Conservation (phyloP, 805 yeast genomes). For the Myxozyma mucilagina region DNA sequence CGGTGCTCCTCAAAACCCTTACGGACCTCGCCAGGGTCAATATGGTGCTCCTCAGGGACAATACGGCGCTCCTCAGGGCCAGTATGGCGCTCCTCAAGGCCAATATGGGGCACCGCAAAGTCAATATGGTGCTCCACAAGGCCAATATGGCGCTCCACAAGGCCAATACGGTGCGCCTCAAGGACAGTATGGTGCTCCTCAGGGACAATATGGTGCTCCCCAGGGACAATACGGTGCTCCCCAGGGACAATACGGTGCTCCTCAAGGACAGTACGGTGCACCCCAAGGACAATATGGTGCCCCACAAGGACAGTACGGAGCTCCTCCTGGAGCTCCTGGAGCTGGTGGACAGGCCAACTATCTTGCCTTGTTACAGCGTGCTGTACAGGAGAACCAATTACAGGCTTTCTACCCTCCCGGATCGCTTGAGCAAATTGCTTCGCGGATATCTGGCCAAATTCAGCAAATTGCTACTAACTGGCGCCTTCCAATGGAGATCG, state of each 20-base stretch:
- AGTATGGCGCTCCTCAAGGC: conserved; percentile 23
- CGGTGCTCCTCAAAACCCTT: conserved; percentile 12
- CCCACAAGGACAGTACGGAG: conserved; percentile 11
- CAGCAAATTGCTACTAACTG: conserved; percentile 33
- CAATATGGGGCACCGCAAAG: conserved; percentile 11
- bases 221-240: conserved; percentile 26
- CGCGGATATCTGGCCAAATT: conserved; percentile 30
- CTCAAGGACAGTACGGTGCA: conserved; percentile 20
- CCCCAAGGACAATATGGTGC: conserved; percentile 22
- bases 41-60: conserved; percentile 11
- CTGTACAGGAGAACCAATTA: conserved; percentile 36
- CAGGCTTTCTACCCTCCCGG: conserved; percentile 39
- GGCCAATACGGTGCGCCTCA: conserved; percentile 15
- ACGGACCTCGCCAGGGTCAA: conserved; percentile 10
- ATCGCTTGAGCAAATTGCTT: conserved; percentile 36
- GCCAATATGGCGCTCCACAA: conserved; percentile 22
- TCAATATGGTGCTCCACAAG: conserved; percentile 25
- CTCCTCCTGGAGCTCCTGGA: conserved; percentile 8
- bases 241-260: conserved; percentile 18
- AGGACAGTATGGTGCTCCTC: conserved; percentile 22
- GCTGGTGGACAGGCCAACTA: conserved; percentile 22
- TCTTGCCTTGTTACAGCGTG: conserved; percentile 27
- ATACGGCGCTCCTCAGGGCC: conserved; percentile 18
- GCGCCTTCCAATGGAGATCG: conserved; percentile 38
- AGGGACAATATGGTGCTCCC: conserved; percentile 14